These are phyloP conservation scores for Pythium apleroticum DNA, from an alignment of 352 stramenopile species.

Conservation along the genomic window DNA sequence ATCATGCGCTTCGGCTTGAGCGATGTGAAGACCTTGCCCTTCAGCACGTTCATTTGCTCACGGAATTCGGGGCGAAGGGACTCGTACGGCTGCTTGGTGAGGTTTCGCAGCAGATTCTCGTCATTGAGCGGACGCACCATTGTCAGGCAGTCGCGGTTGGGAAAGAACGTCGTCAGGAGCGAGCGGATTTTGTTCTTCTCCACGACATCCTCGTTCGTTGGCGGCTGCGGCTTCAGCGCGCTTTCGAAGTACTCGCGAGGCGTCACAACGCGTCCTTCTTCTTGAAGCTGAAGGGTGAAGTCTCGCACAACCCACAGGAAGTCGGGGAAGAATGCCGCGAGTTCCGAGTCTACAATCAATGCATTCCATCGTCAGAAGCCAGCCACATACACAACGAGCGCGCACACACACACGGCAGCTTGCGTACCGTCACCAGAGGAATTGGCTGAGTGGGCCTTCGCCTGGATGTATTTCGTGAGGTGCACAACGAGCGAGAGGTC, in stretches of 20 bases:
- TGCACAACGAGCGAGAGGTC: constrained; percentile 91
- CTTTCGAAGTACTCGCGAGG: constrained; percentile 89
- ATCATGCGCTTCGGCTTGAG: constrained; percentile 76
- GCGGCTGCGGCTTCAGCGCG: constrained; percentile 75
- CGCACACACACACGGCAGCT: no score
- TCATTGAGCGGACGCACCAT: constrained; percentile 87
- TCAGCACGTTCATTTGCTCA: constrained; percentile 67
- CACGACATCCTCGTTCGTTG: constrained; percentile 72
- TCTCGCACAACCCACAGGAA: constrained; percentile 91
- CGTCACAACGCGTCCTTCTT: constrained; percentile 85
- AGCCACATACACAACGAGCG: background rate
- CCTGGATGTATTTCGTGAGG: constrained; percentile 89
- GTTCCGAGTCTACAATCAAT: constrained; percentile 25
- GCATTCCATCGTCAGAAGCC: no score
- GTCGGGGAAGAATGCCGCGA: constrained; percentile 77
- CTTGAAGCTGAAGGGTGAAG: constrained; percentile 85
- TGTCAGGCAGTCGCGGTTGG: constrained; percentile 85
- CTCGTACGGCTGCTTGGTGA: constrained; percentile 67
- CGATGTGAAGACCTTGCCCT: constrained; percentile 59
- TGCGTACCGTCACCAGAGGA: constrained; percentile 26
- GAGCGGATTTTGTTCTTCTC: constrained; percentile 81
- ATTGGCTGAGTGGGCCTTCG: constrained; percentile 38
- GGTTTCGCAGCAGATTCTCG: constrained; percentile 74
- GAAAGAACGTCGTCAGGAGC: constrained; percentile 81
- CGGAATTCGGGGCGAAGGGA: constrained; percentile 84